These are phyloP conservation scores for Colletotrichum tanaceti DNA, from an alignment of 2,329 filamentous ascomycete species.

Conservation along the genomic window DNA sequence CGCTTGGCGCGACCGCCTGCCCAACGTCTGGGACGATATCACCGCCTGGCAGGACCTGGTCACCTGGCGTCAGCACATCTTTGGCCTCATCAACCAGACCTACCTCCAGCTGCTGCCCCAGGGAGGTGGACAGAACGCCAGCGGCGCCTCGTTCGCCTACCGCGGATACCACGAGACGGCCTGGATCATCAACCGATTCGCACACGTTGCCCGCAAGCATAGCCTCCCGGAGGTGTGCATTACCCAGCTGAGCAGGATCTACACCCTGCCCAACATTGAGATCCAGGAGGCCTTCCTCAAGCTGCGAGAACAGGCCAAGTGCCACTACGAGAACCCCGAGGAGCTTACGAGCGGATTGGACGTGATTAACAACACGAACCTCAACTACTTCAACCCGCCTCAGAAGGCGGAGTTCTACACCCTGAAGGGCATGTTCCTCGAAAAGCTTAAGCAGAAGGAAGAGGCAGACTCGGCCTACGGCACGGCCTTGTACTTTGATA, in stretches of 20 bases:
- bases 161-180: slow-evolving; percentile 98
- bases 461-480: slow-evolving; percentile 96
- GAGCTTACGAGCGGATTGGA: slow-evolving; percentile 94
- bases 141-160: slow-evolving; percentile 94
- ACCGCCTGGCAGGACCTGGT: slow-evolving; percentile 99
- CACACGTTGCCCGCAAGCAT: slow-evolving; percentile 97
- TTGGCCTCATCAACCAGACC: slow-evolving; percentile 94
- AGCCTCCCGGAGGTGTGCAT: slow-evolving; percentile 97
- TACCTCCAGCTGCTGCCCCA: slow-evolving; percentile 88
- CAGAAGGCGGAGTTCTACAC: slow-evolving; percentile 99
- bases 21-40: slow-evolving; percentile 99
- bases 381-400: slow-evolving; percentile 95
- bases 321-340: slow-evolving; percentile 94
- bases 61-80: slow-evolving; percentile 99
- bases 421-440: slow-evolving; percentile 98
- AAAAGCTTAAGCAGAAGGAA: slow-evolving; percentile 88
- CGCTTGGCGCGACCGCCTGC: slow-evolving; percentile 94
- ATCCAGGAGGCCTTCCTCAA: slow-evolving; percentile 99
- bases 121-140: slow-evolving; percentile 79
- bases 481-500: slow-evolving; percentile 94
- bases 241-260: slow-evolving; percentile 95
- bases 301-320: slow-evolving; percentile 97
- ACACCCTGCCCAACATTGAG: slow-evolving; percentile 98
- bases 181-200: slow-evolving; percentile 99
- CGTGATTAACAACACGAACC: slow-evolving; percentile 99